phyloP scores from a whole-genome alignment of 2,329 filamentous ascomycete genomes.

The Clonostachys rosea region DNA sequence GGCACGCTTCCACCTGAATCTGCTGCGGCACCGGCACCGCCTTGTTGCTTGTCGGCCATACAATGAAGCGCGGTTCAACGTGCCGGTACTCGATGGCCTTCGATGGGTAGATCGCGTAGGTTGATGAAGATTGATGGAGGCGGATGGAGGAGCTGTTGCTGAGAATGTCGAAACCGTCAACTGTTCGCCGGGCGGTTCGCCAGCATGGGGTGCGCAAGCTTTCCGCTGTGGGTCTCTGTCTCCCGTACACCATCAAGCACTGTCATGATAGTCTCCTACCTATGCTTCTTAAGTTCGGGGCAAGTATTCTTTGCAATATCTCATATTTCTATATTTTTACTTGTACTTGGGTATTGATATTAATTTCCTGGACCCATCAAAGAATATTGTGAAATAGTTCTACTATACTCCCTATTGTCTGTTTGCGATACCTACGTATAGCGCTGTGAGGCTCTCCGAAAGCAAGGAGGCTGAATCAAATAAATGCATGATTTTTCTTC shows the following conservation, averaged over 20 bases:
- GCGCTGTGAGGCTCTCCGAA: no score
- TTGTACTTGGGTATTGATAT: neutral
- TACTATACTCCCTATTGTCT: no score
- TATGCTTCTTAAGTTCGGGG: neutral
- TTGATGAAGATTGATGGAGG: no score
- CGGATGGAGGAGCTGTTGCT: no score
- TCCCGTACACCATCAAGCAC: neutral
- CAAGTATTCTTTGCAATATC: neutral
- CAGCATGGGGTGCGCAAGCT: neutral
- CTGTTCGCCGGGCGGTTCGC: neutral
- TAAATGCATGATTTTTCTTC: no score
- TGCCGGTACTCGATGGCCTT: no score
- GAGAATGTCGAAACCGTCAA: no score
- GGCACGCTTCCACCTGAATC: constrained; percentile 16
- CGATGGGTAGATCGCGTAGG: no score
- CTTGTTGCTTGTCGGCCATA: neutral
- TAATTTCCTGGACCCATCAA: no score
- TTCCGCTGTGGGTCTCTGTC: neutral
- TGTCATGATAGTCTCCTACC: neutral
- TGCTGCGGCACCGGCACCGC: neutral
- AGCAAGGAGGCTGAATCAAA: no score
- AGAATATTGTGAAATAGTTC: neutral
- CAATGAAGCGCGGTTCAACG: neutral
- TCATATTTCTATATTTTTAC: neutral
- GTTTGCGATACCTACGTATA: no score